Evolutionary conservation across 2,329 filamentous ascomycete species (phyloP).

Genomic region (Chaetomiaceae sp.): DNA sequence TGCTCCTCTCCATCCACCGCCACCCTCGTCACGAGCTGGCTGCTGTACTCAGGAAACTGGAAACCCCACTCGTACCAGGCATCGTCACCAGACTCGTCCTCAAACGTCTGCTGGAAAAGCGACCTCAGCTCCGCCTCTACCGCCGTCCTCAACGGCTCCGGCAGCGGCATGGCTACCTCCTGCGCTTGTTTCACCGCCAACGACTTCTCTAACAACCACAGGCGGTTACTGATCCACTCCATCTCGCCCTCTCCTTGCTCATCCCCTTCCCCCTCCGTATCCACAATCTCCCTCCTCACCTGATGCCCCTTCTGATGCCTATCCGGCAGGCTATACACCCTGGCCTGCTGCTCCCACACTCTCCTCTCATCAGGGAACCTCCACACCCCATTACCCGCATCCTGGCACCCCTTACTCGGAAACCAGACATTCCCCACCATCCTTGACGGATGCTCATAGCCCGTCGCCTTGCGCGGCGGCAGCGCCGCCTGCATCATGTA

Average conservation of each 20-base stretch:
- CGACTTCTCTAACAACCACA: conserved; percentile 1
- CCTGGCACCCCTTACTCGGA: background rate
- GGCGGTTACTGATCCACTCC: background rate
- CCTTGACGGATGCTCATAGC: background rate
- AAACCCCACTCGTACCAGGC: no score
- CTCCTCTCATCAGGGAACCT: background rate
- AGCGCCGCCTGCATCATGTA: conserved; percentile 1
- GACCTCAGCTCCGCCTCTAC: background rate
- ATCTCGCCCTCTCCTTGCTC: background rate
- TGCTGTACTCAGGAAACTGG: background rate
- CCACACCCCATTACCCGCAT: background rate
- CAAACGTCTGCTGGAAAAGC: background rate
- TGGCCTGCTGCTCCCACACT: background rate
- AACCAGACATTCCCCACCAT: background rate
- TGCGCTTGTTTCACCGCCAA: background rate
- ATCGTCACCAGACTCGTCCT: no score
- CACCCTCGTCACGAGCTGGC: background rate
- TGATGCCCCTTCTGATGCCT: background rate
- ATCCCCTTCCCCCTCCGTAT: no score
- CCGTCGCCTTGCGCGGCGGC: background rate
- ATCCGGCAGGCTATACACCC: background rate
- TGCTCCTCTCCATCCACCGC: background rate
- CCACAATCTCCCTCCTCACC: no score
- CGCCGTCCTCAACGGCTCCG: background rate
- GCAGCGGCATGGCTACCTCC: background rate